These are phyloP conservation scores for Pestalotiopsis sp. DNA, from an alignment of 2,329 filamentous ascomycete genomes.

Conservation along the genomic window DNA sequence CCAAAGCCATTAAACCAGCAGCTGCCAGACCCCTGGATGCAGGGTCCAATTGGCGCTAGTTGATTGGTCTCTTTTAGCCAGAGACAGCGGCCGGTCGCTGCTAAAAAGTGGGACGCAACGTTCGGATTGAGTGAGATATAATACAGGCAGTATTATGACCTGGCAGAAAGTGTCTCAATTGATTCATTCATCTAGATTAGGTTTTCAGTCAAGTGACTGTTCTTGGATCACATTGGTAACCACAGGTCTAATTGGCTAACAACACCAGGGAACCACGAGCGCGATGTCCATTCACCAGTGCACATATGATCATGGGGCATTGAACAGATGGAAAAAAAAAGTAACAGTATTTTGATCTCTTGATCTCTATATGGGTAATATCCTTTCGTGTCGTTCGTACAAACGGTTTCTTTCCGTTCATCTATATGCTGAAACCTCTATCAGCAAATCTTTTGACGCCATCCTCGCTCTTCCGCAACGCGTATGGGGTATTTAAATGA, in stretches of 20 bases:
- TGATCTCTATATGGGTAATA: constrained; percentile 11
- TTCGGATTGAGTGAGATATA: background rate
- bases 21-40: constrained; percentile 8
- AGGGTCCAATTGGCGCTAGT: constrained; percentile 2
- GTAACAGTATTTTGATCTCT: background rate
- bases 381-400: constrained; percentile 10
- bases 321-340: background rate
- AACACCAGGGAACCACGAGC: too few species aligned
- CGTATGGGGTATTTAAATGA: constrained; percentile 66
- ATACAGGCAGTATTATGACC: background rate
- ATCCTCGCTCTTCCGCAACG: constrained; percentile 2
- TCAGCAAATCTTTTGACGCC: constrained; percentile 3
- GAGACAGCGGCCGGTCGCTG: constrained; percentile 8
- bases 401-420: background rate
- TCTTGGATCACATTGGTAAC: too few species aligned
- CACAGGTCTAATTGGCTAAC: too few species aligned
- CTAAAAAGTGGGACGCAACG: background rate
- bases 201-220: background rate
- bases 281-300: too few species aligned
- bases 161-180: too few species aligned
- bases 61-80: constrained; percentile 12
- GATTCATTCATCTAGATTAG: background rate
- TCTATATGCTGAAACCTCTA: constrained; percentile 8
- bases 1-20: constrained; percentile 18
- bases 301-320: background rate